Evolutionary conservation across 805 yeast genomes (phyloP).

Genomic region (Brettanomyces naardenensis): DNA sequence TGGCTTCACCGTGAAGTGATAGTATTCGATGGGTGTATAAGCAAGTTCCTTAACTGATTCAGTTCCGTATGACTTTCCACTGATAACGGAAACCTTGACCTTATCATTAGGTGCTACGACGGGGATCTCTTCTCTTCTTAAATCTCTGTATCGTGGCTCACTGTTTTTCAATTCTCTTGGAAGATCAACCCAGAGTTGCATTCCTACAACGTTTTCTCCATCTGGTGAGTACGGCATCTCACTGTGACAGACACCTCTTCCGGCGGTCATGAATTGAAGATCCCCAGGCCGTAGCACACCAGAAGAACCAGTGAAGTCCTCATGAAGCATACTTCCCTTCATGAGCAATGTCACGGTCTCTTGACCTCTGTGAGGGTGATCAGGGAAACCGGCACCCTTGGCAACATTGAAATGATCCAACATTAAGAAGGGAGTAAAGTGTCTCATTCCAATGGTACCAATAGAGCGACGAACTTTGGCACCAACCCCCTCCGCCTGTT

Average conservation of each 20-base stretch:
- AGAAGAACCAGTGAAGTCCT: conserved; percentile 79
- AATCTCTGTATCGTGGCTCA: conserved; percentile 73
- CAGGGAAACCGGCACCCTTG: conserved; percentile 70
- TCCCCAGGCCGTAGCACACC: conserved; percentile 79
- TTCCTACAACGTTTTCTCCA: conserved; percentile 47
- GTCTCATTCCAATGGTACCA: conserved; percentile 59
- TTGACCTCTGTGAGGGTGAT: conserved; percentile 78
- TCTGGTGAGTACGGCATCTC: conserved; percentile 69
- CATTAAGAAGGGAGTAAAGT: conserved; percentile 77
- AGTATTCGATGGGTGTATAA: conserved; percentile 72
- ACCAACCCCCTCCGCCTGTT: conserved; percentile 84
- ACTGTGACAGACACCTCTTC: conserved; percentile 76
- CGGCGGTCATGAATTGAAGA: conserved; percentile 91
- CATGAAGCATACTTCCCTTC: conserved; percentile 67
- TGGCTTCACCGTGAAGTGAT: conserved; percentile 55
- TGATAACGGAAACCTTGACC: conserved; percentile 60
- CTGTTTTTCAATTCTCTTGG: conserved; percentile 56
- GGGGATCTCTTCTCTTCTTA: conserved; percentile 65
- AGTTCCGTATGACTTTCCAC: conserved; percentile 73
- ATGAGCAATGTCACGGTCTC: conserved; percentile 68
- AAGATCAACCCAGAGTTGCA: conserved; percentile 85
- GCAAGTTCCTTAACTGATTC: conserved; percentile 69
- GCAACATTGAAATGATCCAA: conserved; percentile 67
- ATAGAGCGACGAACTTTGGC: conserved; percentile 77
- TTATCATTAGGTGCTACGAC: conserved; percentile 56